Evolutionary conservation across 345 rosid species (phyloP).

Genomic region (Brassica juncea): DNA sequence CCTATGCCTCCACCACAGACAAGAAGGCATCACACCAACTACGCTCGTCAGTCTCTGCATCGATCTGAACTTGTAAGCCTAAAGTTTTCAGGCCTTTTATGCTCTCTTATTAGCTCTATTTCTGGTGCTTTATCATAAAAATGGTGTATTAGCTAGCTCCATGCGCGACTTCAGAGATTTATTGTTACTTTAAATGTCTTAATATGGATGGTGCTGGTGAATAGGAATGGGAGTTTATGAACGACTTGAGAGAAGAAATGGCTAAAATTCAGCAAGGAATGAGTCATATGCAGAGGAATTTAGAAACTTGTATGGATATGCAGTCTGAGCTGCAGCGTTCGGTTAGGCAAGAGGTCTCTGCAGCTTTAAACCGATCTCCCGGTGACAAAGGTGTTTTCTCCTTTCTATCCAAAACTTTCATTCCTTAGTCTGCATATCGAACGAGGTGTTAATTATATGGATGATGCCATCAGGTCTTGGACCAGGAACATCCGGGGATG

Average conservation of each 20-base stretch:
- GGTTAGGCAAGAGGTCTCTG: conserved; percentile 7
- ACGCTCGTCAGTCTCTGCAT: conserved; percentile 5
- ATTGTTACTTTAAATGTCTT: not conserved
- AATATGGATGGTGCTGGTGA: conserved; percentile 9
- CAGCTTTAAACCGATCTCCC: conserved; percentile 4
- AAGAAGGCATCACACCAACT: not conserved
- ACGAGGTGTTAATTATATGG: not conserved
- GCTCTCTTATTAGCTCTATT: not conserved
- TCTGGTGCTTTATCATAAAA: not conserved
- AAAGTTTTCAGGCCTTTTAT: not conserved
- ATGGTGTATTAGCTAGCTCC: not conserved
- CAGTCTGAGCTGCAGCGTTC: conserved; percentile 21
- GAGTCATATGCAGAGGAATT: conserved; percentile 83
- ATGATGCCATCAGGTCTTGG: conserved; percentile 7
- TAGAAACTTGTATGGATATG: conserved; percentile 87
- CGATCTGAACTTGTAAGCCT: conserved; percentile 13
- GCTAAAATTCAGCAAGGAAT: conserved; percentile 60
- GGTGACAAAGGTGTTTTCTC: not conserved
- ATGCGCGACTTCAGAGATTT: not conserved
- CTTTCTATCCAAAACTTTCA: not conserved
- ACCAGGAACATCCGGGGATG: not conserved
- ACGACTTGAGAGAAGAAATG: conserved; percentile 9
- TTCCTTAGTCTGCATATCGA: not conserved
- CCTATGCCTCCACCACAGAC: not conserved
- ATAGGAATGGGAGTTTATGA: conserved; percentile 9